Evolutionary conservation across 2,329 filamentous ascomycete genomes (phyloP), one percentile per base, ranked within the genome.

Genomic region (Fusarium agapanthi): DNA sequence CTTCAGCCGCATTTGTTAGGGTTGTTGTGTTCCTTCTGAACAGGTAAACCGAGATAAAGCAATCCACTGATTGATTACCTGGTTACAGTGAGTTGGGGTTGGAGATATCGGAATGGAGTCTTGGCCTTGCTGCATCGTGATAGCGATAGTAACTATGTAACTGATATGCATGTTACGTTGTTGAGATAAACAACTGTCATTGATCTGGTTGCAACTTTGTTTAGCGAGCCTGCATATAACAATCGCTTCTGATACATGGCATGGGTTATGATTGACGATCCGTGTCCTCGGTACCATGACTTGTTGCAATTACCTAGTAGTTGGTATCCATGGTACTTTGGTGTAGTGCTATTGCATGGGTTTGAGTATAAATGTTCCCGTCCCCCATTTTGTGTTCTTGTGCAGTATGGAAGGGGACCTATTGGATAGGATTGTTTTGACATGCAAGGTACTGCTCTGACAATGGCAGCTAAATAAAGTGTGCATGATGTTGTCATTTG

Each of bases 41-140:
- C n/a, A 24, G 30, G 48, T 37, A 40, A 55, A 60, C 47, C 30
- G 41, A 67, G 62, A 61, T 61, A 67, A 66, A 67, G 54, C 34
- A 41, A 47, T 56, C 47, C 50, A 28, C 53, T 32, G 45, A 24
- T 34, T 34, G 40, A 40, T 61, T 32, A 9, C 32, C 16, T 41
- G 47, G 32, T 61, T 62, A 28, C n/a, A 66, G 47, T 53, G 45
- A 56, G 26, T 34, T 35, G 14, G 35, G 20, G 24, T 37, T 54
- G 50, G 34, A 54, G 50, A 54, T 40, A 54, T 40, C 47, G 30
- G 12, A 22, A 67, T 62, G 63, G 64, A 62, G 37, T n/a, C 41
- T 44, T 26, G 41, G 20, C 18, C 47, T 48, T 35, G 43, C 35
- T 38, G 26, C 47, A 54, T 54, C 11, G 20, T 54, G 50, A 54